Conservation (phyloP, 306 rosid genomes). For the Purshia tridentata region DNA sequence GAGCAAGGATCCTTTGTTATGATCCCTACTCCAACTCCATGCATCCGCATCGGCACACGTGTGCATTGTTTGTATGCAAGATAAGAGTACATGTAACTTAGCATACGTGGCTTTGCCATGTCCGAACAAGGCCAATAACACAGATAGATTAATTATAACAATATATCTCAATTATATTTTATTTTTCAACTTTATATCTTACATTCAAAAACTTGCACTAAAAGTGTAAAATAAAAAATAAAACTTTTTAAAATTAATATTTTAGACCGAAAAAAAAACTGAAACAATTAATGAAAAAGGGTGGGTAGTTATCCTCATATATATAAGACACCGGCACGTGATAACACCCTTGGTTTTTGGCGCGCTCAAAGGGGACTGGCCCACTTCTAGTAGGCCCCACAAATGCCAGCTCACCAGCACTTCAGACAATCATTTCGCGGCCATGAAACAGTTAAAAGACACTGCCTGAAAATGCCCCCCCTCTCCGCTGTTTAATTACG, state of each 20-base stretch:
- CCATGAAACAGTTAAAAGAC: not conserved
- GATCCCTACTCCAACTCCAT: not conserved
- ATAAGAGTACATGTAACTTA: too few species aligned
- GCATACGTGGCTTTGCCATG: too few species aligned
- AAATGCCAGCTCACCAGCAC: constrained; percentile 26
- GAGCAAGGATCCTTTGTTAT: not conserved
- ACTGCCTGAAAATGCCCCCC: not conserved
- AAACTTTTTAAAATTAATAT: too few species aligned
- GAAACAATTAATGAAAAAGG: too few species aligned
- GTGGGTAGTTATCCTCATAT: too few species aligned
- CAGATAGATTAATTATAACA: too few species aligned
- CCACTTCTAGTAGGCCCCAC: not conserved
- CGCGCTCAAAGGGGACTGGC: not conserved
- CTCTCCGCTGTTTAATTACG: not conserved
- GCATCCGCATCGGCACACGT: constrained; percentile 12
- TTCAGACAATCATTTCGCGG: constrained; percentile 12
- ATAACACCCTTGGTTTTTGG: not conserved
- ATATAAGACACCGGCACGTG: constrained; percentile 22
- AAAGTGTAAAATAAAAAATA: too few species aligned
- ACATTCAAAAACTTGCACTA: too few species aligned
- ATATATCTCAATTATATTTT: too few species aligned
- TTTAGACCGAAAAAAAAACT: too few species aligned
- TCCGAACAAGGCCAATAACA: too few species aligned
- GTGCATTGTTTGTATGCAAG: not conserved
- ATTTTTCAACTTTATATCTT: too few species aligned